Conservation (phyloP, 2,329 filamentous ascomycete species). For the Fusarium sp. region DNA sequence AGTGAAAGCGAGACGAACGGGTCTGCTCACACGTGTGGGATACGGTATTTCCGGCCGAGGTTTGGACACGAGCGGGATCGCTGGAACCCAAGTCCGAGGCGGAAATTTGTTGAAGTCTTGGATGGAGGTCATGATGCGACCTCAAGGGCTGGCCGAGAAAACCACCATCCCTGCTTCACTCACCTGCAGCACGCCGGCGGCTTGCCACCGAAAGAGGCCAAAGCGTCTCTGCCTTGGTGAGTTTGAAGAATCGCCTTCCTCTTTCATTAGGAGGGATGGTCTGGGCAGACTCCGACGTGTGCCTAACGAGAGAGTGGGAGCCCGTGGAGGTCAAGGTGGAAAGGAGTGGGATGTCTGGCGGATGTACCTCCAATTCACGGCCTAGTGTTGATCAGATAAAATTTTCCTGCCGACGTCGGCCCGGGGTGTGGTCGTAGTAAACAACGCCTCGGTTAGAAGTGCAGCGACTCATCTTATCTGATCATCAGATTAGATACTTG, state of each 20-base stretch:
- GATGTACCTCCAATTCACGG: conserved; percentile 1
- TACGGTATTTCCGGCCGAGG: not conserved
- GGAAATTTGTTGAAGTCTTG: not conserved
- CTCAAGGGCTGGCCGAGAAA: not conserved
- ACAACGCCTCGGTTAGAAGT: not conserved
- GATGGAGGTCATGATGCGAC: not conserved
- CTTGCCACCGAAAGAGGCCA: not conserved
- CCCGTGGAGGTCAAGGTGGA: not conserved
- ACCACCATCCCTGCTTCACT: not conserved
- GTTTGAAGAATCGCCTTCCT: not conserved
- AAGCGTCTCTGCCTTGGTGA: not conserved
- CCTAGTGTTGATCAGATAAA: conserved; percentile 43
- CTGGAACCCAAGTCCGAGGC: not conserved
- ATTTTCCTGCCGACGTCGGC: conserved; percentile 44
- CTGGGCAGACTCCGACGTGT: conserved; percentile 27
- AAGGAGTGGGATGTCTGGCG: not conserved
- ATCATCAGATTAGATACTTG: conserved; percentile 59
- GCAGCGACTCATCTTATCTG: conserved; percentile 55
- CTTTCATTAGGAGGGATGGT: not conserved
- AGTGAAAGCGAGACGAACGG: not conserved
- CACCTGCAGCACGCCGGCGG: conserved; percentile 3
- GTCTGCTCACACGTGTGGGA: not conserved
- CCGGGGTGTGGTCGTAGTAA: conserved; percentile 25
- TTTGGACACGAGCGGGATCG: not conserved
- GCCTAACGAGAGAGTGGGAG: conserved; percentile 23